phyloP scores from a whole-genome alignment of 106 monocot species.

The Chionographis japonica region DNA sequence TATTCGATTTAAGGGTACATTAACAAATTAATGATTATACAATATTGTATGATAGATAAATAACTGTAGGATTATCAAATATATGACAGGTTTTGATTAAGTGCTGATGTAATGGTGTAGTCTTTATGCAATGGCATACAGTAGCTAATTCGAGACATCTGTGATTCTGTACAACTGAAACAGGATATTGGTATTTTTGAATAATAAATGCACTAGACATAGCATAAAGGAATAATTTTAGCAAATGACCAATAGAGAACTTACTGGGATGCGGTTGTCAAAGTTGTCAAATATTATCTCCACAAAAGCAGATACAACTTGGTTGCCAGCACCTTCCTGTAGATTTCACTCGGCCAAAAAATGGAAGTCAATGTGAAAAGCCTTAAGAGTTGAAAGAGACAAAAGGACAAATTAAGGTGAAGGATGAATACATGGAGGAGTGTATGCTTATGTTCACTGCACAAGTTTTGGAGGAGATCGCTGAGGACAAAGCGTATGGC shows the following conservation, averaged over 20 bases:
- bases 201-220: too few species aligned
- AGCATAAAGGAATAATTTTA: neutral
- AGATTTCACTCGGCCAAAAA: neutral
- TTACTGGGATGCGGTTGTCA: constrained; percentile 96
- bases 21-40: too few species aligned
- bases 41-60: too few species aligned
- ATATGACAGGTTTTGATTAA: too few species aligned
- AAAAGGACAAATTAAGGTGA: neutral
- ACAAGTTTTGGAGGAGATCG: constrained; percentile 89
- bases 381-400: neutral
- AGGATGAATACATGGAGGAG: constrained; percentile 84
- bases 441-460: constrained; percentile 80
- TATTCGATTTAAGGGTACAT: too few species aligned
- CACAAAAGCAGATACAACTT: constrained; percentile 96
- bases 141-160: too few species aligned
- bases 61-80: too few species aligned
- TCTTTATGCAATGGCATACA: too few species aligned
- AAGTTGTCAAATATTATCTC: constrained; percentile 99
- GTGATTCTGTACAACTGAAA: too few species aligned
- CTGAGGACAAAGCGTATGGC: constrained; percentile 98
- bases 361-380: neutral
- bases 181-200: too few species aligned
- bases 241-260: constrained; percentile 6
- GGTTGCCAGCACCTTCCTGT: constrained; percentile 93
- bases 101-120: too few species aligned